These are phyloP conservation scores for Podaxis sp. DNA, from an alignment of 768 basidiomycete species.

Conservation along the genomic window DNA sequence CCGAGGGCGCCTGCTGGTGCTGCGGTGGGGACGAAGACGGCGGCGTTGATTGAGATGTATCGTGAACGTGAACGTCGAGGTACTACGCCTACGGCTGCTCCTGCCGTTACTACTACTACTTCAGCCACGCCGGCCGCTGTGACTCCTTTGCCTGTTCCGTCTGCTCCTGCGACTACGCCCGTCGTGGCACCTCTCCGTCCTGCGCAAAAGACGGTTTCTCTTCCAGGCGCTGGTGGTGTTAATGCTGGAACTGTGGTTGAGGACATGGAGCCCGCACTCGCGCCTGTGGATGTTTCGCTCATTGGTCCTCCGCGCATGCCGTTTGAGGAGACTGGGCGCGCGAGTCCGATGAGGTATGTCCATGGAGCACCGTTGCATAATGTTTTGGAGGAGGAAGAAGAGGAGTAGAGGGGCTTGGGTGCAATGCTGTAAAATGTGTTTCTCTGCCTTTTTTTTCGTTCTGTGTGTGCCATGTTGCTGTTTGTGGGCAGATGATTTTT, in stretches of 20 bases:
- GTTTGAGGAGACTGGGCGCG: conserved; percentile 51
- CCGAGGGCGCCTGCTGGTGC: conserved; percentile 14
- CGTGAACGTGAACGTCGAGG: conserved; percentile 64
- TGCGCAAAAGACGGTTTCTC: conserved; percentile 16
- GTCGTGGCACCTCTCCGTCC: conserved; percentile 27
- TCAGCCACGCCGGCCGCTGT: conserved; percentile 31
- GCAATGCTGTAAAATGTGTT: too few relatives aligned
- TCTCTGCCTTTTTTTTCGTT: too few relatives aligned
- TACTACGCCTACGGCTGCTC: conserved; percentile 23
- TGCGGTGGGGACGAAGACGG: conserved; percentile 50
- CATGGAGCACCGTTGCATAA: conserved; percentile 88
- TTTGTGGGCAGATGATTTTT: background rate
- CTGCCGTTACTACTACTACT: conserved; percentile 24
- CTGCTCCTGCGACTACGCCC: conserved; percentile 26
- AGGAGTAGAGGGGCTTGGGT: conserved; percentile 36
- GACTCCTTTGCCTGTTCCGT: conserved; percentile 39
- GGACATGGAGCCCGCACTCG: background rate
- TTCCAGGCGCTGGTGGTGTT: background rate
- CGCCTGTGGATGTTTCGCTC: background rate
- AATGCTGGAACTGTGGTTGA: background rate
- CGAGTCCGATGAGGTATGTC: conserved; percentile 70
- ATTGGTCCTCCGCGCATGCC: conserved; percentile 26
- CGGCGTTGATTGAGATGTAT: conserved; percentile 84
- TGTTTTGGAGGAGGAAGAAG: conserved; percentile 81
- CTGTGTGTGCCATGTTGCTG: conserved; percentile 4